Evolutionary conservation across 768 basidiomycete species (phyloP).

Genomic region (Termitomyces sp.): DNA sequence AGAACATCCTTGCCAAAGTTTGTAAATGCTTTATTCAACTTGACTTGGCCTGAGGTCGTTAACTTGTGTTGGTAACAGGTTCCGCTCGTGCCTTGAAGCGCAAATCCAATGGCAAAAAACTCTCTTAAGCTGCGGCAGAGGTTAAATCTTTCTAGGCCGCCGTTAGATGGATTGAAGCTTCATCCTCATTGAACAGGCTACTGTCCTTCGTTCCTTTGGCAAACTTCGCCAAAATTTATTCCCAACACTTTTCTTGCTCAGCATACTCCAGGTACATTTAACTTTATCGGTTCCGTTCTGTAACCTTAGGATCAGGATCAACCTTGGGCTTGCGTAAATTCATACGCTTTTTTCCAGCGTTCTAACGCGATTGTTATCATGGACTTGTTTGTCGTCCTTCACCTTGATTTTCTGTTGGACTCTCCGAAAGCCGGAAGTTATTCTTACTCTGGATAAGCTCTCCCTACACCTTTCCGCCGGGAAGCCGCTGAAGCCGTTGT

Average conservation of each 20-base stretch:
- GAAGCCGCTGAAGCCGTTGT: neutral
- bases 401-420: neutral
- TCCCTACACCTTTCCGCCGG: neutral
- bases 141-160: neutral
- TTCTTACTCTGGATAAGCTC: neutral
- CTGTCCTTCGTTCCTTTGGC: slow-evolving; percentile 10
- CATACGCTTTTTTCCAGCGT: neutral
- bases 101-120: neutral
- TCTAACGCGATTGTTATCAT: neutral
- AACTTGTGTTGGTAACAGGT: neutral
- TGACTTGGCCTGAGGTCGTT: neutral
- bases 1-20: too few species aligned
- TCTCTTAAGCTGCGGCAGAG: slow-evolving; percentile 5
- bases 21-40: neutral
- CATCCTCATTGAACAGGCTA: slow-evolving; percentile 11
- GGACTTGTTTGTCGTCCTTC: neutral
- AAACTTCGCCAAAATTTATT: slow-evolving; percentile 9
- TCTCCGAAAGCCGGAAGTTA: neutral
- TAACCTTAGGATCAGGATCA: neutral
- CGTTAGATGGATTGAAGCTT: neutral
- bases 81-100: neutral
- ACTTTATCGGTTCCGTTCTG: neutral
- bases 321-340: neutral
- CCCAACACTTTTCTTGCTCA: neutral
- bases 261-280: neutral